Evolutionary conservation across 2,329 filamentous ascomycete genomes (phyloP), one percentile per base, ranked within the genome.

Genomic region (Cryphonectria nitschkei): DNA sequence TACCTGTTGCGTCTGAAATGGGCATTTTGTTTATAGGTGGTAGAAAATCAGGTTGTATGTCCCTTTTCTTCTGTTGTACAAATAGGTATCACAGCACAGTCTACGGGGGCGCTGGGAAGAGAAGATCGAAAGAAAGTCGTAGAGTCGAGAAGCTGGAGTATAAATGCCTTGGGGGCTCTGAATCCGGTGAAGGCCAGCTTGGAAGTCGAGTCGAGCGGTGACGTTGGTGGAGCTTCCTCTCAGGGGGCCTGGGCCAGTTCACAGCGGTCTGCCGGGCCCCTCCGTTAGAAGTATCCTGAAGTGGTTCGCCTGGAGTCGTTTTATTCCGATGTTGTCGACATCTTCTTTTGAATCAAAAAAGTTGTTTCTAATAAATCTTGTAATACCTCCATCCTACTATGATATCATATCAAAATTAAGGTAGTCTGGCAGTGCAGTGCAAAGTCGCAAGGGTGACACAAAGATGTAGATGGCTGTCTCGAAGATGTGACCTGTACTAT

Each of bases 1-100:
- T 68, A 29, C 68, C 68, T 68, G 72, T 69, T 61, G 68, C 37
- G 68, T 75, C 72, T 72, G 70, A 74, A 71, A 74, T 76, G 32
- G 71, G 69, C 71, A 73, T 73, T 29, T 67, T 71, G 64, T 46
- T 34, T 56, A 41, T 39, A n/a, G 8, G 11, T 46, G 46, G 46
- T 32, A 61, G 60, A 50, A 54, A 19, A 29, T 52, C 5, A 64
- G 71, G 69, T 9, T n/a, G 46, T 37, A 29, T 14, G 46, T 43
- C 22, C 22, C 22, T 64, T 22, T 22, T 61, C 54, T 34, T 9
- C 3, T 39, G 4, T 16, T 41, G 26, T 26, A 26, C 39, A 46
- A 14, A 34, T n/a, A 37, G 34, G 19, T 54, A 41, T 61, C 60
- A 19, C 4, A 50, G 26, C 32, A 22, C 8, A 26, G 16, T 56